These are phyloP conservation scores for Cocos nucifera DNA, from an alignment of 176 grass and related monocot genomes.

Conservation along the genomic window DNA sequence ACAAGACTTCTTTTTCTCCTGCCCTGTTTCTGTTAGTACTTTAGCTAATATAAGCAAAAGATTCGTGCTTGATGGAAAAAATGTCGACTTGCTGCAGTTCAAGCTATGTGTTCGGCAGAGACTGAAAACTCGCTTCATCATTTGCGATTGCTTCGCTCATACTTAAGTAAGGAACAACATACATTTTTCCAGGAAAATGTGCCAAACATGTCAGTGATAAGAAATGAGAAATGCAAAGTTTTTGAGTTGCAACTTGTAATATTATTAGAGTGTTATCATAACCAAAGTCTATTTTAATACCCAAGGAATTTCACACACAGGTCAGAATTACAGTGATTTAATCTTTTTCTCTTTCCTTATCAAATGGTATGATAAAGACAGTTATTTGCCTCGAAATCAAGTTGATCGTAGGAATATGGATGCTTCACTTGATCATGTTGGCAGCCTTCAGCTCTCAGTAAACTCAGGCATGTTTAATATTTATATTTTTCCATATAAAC, in stretches of 20 bases:
- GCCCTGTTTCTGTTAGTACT: background rate
- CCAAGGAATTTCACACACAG: too few relatives aligned
- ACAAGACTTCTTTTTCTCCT: background rate
- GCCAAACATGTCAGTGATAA: constrained; percentile 38
- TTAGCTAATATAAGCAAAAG: background rate
- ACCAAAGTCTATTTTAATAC: too few relatives aligned
- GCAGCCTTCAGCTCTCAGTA: constrained; percentile 44
- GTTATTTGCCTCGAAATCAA: constrained; percentile 21
- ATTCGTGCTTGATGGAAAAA: constrained; percentile 2
- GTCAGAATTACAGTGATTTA: too few relatives aligned
- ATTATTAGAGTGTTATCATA: too few relatives aligned
- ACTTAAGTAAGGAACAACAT: constrained; percentile 59
- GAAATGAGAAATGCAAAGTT: constrained; percentile 31
- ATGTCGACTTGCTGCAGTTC: constrained; percentile 40
- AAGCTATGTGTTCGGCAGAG: constrained; percentile 44
- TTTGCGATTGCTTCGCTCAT: constrained; percentile 38
- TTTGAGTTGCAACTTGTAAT: constrained; percentile 38
- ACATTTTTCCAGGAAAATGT: constrained; percentile 74
- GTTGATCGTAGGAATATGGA: constrained; percentile 25
- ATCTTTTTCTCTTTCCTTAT: too few relatives aligned
- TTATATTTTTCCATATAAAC: constrained; percentile 1
- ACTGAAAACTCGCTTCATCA: constrained; percentile 39
- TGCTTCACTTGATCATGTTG: constrained; percentile 31
- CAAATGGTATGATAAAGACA: constrained; percentile 44
- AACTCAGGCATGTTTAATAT: constrained; percentile 42